Evolutionary conservation across 2,329 filamentous ascomycete genomes (phyloP).

Genomic region (Fusarium albosuccineum): DNA sequence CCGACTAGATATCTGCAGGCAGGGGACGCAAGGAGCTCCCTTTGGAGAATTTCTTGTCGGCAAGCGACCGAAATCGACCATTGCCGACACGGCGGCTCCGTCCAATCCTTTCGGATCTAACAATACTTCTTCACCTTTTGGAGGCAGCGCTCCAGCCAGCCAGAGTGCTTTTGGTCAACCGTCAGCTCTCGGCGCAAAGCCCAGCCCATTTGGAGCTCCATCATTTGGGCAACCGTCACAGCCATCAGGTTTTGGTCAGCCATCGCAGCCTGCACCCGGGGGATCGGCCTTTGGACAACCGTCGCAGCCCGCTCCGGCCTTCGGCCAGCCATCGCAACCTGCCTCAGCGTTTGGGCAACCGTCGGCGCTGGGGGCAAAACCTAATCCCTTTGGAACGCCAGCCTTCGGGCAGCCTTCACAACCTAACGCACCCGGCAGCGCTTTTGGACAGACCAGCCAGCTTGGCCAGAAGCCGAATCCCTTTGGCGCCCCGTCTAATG

Average conservation of each 20-base stretch:
- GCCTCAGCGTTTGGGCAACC: slow-evolving; percentile 54
- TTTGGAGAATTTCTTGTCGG: slow-evolving; percentile 61
- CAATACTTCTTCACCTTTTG: slow-evolving; percentile 48
- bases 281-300: slow-evolving; percentile 48
- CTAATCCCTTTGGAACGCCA: slow-evolving; percentile 53
- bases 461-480: slow-evolving; percentile 56
- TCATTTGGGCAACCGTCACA: slow-evolving; percentile 47
- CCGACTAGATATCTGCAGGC: slow-evolving; percentile 72
- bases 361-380: slow-evolving; percentile 44
- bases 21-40: slow-evolving; percentile 58
- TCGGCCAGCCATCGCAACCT: slow-evolving; percentile 55
- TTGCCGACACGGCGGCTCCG: slow-evolving; percentile 46
- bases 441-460: slow-evolving; percentile 53
- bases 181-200: slow-evolving; percentile 49
- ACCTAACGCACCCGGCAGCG: slow-evolving; percentile 39
- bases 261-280: slow-evolving; percentile 53
- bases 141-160: slow-evolving; percentile 45
- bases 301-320: slow-evolving; percentile 51
- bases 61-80: slow-evolving; percentile 46
- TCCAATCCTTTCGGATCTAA: slow-evolving; percentile 59
- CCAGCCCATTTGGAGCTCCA: slow-evolving; percentile 49
- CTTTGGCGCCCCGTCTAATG: slow-evolving; percentile 48
- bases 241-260: slow-evolving; percentile 56
- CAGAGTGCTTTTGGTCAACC: slow-evolving; percentile 51
- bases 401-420: slow-evolving; percentile 54